Conservation (phyloP, 2,329 filamentous ascomycete genomes). For the Arthrocladium fulminans region DNA sequence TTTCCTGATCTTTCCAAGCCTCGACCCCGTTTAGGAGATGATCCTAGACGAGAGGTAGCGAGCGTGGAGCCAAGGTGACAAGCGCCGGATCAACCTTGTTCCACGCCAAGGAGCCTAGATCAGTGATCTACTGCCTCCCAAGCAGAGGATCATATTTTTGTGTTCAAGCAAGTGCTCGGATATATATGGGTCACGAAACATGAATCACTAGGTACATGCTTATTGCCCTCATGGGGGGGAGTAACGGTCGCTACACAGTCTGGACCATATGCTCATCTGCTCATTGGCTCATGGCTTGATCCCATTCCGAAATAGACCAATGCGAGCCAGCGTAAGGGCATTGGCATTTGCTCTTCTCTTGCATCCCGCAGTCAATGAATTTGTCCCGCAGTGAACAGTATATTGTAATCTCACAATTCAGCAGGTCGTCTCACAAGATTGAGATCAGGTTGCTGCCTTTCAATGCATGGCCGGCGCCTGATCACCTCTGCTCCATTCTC, state of each 20-base stretch:
- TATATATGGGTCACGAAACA: too few relatives aligned
- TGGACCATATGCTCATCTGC: background rate
- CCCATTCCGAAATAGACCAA: background rate
- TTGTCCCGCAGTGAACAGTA: background rate
- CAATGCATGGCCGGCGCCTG: background rate
- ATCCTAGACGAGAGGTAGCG: too few relatives aligned
- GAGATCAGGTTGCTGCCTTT: background rate
- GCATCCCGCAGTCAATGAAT: background rate
- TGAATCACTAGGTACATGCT: too few relatives aligned
- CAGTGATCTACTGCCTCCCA: too few relatives aligned
- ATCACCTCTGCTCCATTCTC: background rate
- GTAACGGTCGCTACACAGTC: background rate
- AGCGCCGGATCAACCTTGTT: too few relatives aligned
- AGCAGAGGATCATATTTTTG: too few relatives aligned
- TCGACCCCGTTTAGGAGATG: too few relatives aligned
- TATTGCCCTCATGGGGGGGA: too few relatives aligned
- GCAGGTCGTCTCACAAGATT: background rate
- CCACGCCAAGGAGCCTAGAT: too few relatives aligned
- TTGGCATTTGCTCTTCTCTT: background rate
- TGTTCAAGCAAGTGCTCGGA: too few relatives aligned
- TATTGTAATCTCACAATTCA: background rate
- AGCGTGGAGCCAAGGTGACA: too few relatives aligned
- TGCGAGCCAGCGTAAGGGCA: conserved; percentile 1
- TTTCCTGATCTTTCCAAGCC: too few relatives aligned
- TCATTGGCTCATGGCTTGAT: background rate